Conservation (phyloP, 2,329 filamentous ascomycete species). For the Diplodia seriata region DNA sequence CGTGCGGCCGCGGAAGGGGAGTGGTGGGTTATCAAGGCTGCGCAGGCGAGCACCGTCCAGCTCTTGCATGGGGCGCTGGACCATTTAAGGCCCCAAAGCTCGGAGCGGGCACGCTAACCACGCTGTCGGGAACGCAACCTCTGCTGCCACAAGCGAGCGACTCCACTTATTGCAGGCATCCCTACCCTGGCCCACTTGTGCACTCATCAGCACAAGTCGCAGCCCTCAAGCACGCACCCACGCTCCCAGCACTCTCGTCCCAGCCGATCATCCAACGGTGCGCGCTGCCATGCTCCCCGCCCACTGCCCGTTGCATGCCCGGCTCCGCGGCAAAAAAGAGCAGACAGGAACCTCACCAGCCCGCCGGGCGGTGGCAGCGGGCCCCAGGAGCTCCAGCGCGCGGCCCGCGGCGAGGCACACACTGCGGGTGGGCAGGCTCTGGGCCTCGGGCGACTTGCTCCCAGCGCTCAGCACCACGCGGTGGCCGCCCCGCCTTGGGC, state of each 20-base stretch:
- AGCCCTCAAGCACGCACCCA: conserved; percentile 14
- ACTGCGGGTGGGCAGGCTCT: not conserved
- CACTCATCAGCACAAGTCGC: conserved; percentile 28
- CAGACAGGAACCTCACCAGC: not conserved
- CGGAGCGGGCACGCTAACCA: conserved; percentile 31
- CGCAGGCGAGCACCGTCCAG: conserved; percentile 25
- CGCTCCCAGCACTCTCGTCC: not conserved
- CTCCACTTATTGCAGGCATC: conserved; percentile 31
- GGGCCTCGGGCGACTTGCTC: conserved; percentile 18
- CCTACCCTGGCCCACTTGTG: conserved; percentile 26
- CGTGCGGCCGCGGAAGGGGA: conserved; percentile 11
- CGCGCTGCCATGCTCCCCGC: conserved; percentile 6
- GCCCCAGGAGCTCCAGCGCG: conserved; percentile 2
- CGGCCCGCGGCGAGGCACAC: conserved; percentile 20
- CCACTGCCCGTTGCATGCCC: not conserved
- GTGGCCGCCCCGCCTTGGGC: conserved; percentile 20
- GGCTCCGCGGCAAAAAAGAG: not conserved
- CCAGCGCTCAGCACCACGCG: conserved; percentile 10
- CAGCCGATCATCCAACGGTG: conserved; percentile 29
- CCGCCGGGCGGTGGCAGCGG: not conserved
- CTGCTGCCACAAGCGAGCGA: conserved; percentile 30
- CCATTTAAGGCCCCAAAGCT: conserved; percentile 31
- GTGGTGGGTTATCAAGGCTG: conserved; percentile 24
- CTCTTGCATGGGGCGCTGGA: conserved; percentile 24
- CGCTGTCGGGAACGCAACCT: conserved; percentile 28